Base-by-base conservation (phyloP, 345 rosid genomes). In the Psidium guajava region DNA sequence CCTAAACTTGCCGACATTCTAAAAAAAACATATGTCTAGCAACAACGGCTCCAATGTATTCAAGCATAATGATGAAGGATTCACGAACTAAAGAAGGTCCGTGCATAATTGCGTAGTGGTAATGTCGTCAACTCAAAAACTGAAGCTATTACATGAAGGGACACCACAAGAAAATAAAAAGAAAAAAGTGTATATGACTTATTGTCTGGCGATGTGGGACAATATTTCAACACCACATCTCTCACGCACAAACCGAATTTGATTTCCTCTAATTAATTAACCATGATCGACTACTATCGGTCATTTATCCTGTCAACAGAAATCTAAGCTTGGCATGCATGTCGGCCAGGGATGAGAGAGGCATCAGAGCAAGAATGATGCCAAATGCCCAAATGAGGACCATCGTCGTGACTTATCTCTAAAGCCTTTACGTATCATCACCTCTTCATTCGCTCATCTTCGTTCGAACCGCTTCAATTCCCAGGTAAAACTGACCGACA, bases 111-210 rank as follows among this genome's bases (percentile, higher is more conserved):
- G 20, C 1, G 77, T 32, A 24, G 77, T 32, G 77, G 47, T 49
- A 10, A 49, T 9, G 51, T 49, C 9, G 11, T 49, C 51, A 64
- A 28, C 0, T 18, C 0, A 28, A 64, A 32, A 64, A 5, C 11
- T 28, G 15, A 64, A 64, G 2, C 6, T 21, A 55, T 61, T 28
- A 61, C 0, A 22, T 15, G 11, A 0, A 6, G 2, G 7, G 20
- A 14, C 21, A 61, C 5, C 5, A 3, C 36, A 27, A 15, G 3
- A 15, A 64, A 28, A 28, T 28, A 36, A 28, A 16, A 28, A 28
- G 15, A 36, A 28, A 16, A 1, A 11, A 28, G 2, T 1, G 15
- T 28, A 28, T 16, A 15, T 1, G 15, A 28, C 74, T 32, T 11
- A 15, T 16, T 7, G 11, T 28, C 9, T 8, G 15, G 42, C 0